A percentile compares a stretch with the other conserved stretches of the same genome.
phyloP scores from a whole-genome alignment of 345 rosid genomes.

The Iberis pinnata region DNA sequence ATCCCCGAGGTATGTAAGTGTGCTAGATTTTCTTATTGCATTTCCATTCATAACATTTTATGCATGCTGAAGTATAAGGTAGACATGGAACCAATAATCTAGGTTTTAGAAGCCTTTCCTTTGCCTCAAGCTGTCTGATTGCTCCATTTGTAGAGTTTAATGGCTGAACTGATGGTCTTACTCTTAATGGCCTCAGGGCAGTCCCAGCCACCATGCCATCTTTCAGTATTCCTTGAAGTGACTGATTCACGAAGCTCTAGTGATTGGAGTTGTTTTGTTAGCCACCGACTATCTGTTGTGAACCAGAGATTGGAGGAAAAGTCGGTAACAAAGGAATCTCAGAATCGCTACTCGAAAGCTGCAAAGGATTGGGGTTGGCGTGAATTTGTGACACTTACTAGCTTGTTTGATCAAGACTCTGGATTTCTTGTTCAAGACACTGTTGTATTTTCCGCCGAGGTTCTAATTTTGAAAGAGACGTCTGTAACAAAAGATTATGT shows the following conservation, averaged over 20 bases:
- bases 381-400: slow-evolving; percentile 96
- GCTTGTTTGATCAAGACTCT: slow-evolving; percentile 97
- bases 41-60: not conserved
- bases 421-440: slow-evolving; percentile 96
- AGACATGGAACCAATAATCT: slow-evolving; percentile 1
- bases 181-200: slow-evolving; percentile 89
- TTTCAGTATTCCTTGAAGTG: slow-evolving; percentile 99
- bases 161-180: slow-evolving; percentile 38
- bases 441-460: slow-evolving; percentile 93
- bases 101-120: slow-evolving; percentile 3
- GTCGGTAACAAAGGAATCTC: slow-evolving; percentile 97
- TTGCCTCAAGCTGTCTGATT: slow-evolving; percentile 20
- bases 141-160: slow-evolving; percentile 22
- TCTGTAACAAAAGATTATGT: slow-evolving; percentile 66
- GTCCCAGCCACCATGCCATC: slow-evolving; percentile 99
- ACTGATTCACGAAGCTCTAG: slow-evolving; percentile 88
- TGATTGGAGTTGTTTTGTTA: slow-evolving; percentile 99
- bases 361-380: slow-evolving; percentile 99
- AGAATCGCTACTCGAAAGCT: slow-evolving; percentile 97
- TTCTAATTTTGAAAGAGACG: slow-evolving; percentile 96
- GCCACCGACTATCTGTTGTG: slow-evolving; percentile 92
- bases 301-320: slow-evolving; percentile 88
- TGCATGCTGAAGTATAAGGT: slow-evolving; percentile 10
- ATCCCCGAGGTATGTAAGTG: slow-evolving; percentile 84
- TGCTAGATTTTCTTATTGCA: slow-evolving; percentile 5